Conservation (phyloP, 1,284 basidiomycete genomes). For the Cutaneotrichosporon arboriforme region DNA sequence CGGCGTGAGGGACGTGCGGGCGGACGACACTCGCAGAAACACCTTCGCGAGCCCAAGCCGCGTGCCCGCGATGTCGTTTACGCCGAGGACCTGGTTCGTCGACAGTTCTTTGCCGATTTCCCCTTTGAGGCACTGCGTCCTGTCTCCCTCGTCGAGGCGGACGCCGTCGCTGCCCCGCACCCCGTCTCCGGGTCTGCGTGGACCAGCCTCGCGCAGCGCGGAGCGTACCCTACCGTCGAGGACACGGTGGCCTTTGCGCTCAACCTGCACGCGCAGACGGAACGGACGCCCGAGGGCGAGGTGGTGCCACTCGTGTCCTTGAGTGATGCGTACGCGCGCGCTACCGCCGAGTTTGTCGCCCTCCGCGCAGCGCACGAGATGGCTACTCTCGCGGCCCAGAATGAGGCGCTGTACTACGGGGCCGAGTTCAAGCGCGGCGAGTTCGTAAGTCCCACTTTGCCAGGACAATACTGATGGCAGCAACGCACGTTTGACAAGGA, state of each 20-base stretch:
- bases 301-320: conserved; percentile 57
- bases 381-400: conserved; percentile 65
- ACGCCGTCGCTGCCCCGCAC: conserved; percentile 50
- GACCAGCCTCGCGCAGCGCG: conserved; percentile 71
- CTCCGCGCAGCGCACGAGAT: conserved; percentile 79
- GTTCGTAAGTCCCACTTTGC: conserved; percentile 32
- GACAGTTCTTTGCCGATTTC: conserved; percentile 91
- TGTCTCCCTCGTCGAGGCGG: conserved; percentile 65
- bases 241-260: conserved; percentile 77
- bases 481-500: conserved; percentile 34
- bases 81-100: conserved; percentile 75
- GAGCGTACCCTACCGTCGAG: conserved; percentile 76
- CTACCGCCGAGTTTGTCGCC: conserved; percentile 78
- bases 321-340: conserved; percentile 70
- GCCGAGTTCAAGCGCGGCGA: conserved; percentile 47
- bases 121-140: conserved; percentile 91
- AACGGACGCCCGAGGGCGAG: conserved; percentile 37
- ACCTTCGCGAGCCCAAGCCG: conserved; percentile 54
- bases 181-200: conserved; percentile 62
- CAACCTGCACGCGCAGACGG: conserved; percentile 57
- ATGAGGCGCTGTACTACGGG: conserved; percentile 76
- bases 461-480: conserved; percentile 11
- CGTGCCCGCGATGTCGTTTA: conserved; percentile 66
- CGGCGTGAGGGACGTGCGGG: conserved; percentile 2
- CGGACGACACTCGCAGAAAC: conserved; percentile 17